Evolutionary conservation across 2,329 filamentous ascomycete genomes (phyloP), one percentile per base, ranked within the genome.

Genomic region (Fusarium domesticum): DNA sequence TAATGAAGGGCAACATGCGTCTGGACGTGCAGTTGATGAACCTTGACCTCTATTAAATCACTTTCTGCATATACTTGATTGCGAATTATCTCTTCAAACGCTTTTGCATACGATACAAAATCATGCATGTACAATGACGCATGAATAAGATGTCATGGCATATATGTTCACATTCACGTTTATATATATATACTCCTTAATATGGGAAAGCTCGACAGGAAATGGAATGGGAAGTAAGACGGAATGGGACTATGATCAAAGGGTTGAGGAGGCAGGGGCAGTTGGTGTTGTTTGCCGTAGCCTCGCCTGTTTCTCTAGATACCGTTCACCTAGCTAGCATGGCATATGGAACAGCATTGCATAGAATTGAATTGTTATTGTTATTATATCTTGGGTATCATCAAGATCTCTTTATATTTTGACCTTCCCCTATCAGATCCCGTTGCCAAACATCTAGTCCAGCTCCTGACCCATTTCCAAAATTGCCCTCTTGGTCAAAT

Each of bases 401-500:
- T 12, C 35, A 17, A 18, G 28, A 7, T 40, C 18, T 28, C 10
- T 2, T 18, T 19, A 10, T n/a, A 18, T 37, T 37, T 17, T 8
- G 8, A 35, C 18, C 16, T 25, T 34, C 31, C 7, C 33, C 12
- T 11, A 35, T 33, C n/a, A n/a, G 11, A 10, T 8, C 6, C 30
- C 14, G 36, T 15, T 35, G 23, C 4, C 6, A 47, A 10, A 3
- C 25, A 19, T 34, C 12, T 37, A 11, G 7, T 38, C 18, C 23
- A 35, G 15, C 47, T 18, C 45, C 19, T 42, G 45, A 20, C 47
- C 50, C 54, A 64, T 55, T 5, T 59, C 58, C 19, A 64, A 36
- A 43, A 66, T 62, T 5, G 69, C 61, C 56, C 71, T 66, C 57
- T 69, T 71, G 4, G 69, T 70, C 53, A 74, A 60, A 56, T 84